Conservation (phyloP, 306 rosid species). For the Quercus berberidifolia region DNA sequence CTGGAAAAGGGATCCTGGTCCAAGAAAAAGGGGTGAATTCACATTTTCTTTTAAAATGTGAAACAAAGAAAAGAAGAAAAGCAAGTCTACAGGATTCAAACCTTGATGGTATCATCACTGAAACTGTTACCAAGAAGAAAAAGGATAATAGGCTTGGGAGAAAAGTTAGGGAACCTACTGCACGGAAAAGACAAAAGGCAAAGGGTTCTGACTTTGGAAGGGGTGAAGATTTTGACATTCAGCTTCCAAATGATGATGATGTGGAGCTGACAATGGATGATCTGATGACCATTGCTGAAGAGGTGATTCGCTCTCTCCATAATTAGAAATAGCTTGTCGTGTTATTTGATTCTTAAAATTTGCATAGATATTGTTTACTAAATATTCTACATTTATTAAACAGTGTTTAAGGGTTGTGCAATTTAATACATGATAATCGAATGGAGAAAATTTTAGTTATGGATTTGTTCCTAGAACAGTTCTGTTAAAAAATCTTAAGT, state of each 20-base stretch:
- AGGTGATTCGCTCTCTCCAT: conserved; percentile 46
- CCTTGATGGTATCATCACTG: conserved; percentile 4
- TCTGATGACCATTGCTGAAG: conserved; percentile 63
- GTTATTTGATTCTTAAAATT: conserved; percentile 10
- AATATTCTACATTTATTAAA: neutral
- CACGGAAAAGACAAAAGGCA: conserved; percentile 20
- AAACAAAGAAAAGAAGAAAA: conserved; percentile 30
- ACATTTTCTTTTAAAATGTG: conserved; percentile 21
- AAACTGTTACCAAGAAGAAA: conserved; percentile 32
- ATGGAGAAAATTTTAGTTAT: conserved; percentile 3
- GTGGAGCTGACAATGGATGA: conserved; percentile 67
- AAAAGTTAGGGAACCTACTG: conserved; percentile 23
- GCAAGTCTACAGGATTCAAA: conserved; percentile 24
- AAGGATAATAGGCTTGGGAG: conserved; percentile 13
- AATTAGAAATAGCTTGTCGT: neutral
- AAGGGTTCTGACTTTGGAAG: conserved; percentile 23
- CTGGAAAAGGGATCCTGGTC: conserved; percentile 11
- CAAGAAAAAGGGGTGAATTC: conserved; percentile 33
- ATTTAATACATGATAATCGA: neutral
- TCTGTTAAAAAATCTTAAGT: neutral
- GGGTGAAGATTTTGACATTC: conserved; percentile 25
- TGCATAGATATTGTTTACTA: conserved; percentile 2
- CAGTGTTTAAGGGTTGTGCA: neutral
- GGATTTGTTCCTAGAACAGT: neutral
- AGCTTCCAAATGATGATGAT: conserved; percentile 37